These are phyloP conservation scores for Exserohilum turcica DNA, from an alignment of 2,329 filamentous ascomycete species.

Conservation along the genomic window DNA sequence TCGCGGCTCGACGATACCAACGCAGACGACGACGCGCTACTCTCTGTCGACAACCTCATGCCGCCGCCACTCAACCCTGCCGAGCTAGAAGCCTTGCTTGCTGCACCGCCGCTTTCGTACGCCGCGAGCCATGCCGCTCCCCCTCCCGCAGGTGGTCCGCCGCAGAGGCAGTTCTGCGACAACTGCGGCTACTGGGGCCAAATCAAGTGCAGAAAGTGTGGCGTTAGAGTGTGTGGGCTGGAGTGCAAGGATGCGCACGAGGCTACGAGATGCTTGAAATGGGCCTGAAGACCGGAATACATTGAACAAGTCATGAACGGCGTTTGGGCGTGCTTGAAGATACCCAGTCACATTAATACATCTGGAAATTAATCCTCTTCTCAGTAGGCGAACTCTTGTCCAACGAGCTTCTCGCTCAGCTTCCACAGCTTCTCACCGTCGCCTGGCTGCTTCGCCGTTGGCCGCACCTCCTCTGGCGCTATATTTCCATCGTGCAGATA, in stretches of 20 bases:
- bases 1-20: slow-evolving; percentile 21
- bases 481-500: slow-evolving; percentile 36
- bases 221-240: slow-evolving; percentile 75
- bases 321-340: slow-evolving; percentile 11
- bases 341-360: slow-evolving; percentile 14
- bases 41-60: slow-evolving; percentile 58
- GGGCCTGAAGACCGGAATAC: slow-evolving; percentile 28
- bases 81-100: slow-evolving; percentile 68
- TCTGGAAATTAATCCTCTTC: neutral
- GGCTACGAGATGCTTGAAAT: slow-evolving; percentile 63
- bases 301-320: neutral
- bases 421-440: slow-evolving; percentile 41
- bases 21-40: slow-evolving; percentile 58
- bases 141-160: slow-evolving; percentile 53
- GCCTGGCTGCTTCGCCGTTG: slow-evolving; percentile 26
- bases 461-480: slow-evolving; percentile 14
- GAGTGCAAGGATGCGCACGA: slow-evolving; percentile 75
- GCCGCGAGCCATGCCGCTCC: slow-evolving; percentile 61
- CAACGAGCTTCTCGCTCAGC: slow-evolving; percentile 41
- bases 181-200: slow-evolving; percentile 83
- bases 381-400: slow-evolving; percentile 35
- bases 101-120: slow-evolving; percentile 70
- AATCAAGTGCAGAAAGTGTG: slow-evolving; percentile 77
- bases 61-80: slow-evolving; percentile 63
- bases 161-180: slow-evolving; percentile 70